Evolutionary conservation across 495 filamentous ascomycete genomes (phyloP).

Genomic region (Apodospora peruviana): DNA sequence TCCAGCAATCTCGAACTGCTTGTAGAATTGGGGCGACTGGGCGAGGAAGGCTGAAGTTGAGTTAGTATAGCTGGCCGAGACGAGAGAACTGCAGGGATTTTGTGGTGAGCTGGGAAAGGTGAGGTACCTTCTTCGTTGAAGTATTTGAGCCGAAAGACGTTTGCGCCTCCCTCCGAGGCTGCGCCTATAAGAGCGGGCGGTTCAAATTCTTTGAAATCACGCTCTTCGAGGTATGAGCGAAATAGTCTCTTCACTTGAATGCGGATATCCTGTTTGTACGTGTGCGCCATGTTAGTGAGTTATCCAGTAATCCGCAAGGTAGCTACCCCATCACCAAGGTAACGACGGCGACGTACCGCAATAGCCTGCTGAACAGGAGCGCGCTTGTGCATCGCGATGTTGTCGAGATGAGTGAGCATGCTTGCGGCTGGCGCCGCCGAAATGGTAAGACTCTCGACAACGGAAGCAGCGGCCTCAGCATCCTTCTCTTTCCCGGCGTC

Average conservation of each 20-base stretch:
- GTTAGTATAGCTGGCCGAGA: background rate
- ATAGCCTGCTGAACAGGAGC: constrained; percentile 86
- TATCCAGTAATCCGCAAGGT: no score
- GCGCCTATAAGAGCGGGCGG: constrained; percentile 85
- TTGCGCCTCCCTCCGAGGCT: constrained; percentile 88
- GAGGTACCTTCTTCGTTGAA: constrained; percentile 78
- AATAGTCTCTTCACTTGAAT: constrained; percentile 78
- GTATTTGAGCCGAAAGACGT: constrained; percentile 89
- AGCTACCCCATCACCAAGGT: no score
- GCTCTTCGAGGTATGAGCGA: constrained; percentile 66
- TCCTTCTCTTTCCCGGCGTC: no score
- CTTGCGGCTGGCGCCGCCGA: constrained; percentile 61
- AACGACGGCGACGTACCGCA: no score
- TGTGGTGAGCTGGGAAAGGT: constrained; percentile 46
- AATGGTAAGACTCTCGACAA: constrained; percentile 47
- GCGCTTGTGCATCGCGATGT: constrained; percentile 85
- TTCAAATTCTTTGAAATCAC: constrained; percentile 76
- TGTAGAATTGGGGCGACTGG: constrained; percentile 77
- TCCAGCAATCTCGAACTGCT: constrained; percentile 93
- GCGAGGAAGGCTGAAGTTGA: background rate
- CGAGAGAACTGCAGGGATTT: background rate
- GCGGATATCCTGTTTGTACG: no score
- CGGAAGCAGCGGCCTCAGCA: constrained; percentile 53
- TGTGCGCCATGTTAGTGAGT: no score
- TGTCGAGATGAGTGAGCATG: constrained; percentile 73